Evolutionary conservation across 2,329 filamentous ascomycete species (phyloP).

Genomic region (Colletotrichum somersetense): DNA sequence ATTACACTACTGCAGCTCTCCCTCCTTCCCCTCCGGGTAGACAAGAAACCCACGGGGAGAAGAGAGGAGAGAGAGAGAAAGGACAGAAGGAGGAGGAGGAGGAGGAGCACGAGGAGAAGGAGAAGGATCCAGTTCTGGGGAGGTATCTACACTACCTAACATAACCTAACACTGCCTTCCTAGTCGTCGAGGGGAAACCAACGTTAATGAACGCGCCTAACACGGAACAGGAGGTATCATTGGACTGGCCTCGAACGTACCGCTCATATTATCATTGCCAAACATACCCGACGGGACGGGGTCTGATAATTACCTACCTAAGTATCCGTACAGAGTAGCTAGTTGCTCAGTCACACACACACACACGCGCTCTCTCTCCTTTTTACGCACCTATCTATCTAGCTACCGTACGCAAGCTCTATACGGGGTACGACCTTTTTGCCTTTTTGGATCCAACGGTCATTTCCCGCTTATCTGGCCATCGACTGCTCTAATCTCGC

Average conservation of each 20-base stretch:
- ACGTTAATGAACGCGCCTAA: slow-evolving; percentile 24
- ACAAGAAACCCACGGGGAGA: slow-evolving; percentile 16
- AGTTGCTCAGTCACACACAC: no score
- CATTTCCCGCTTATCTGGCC: slow-evolving; percentile 29
- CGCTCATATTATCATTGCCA: slow-evolving; percentile 19
- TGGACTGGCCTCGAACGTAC: slow-evolving; percentile 5
- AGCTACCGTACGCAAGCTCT: no score
- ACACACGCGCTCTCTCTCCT: background rate
- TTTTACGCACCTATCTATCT: no score
- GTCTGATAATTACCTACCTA: slow-evolving; percentile 22
- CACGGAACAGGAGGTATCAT: slow-evolving; percentile 19
- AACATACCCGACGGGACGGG: slow-evolving; percentile 26
- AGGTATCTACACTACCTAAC: background rate
- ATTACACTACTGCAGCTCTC: slow-evolving; percentile 10
- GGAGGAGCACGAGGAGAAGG: background rate
- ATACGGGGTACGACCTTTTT: background rate
- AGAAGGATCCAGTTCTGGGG: no score
- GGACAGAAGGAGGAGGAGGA: background rate
- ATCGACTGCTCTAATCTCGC: slow-evolving; percentile 35
- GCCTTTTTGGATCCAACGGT: slow-evolving; percentile 9
- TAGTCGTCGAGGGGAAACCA: slow-evolving; percentile 14
- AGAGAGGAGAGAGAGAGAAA: background rate
- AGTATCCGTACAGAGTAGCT: no score
- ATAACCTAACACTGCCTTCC: no score
- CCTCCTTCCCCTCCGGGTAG: background rate